These are phyloP conservation scores for Gaertneriomyces semiglobifer DNA, from an alignment of 192 early-diverging fungal genomes.

Conservation along the genomic window DNA sequence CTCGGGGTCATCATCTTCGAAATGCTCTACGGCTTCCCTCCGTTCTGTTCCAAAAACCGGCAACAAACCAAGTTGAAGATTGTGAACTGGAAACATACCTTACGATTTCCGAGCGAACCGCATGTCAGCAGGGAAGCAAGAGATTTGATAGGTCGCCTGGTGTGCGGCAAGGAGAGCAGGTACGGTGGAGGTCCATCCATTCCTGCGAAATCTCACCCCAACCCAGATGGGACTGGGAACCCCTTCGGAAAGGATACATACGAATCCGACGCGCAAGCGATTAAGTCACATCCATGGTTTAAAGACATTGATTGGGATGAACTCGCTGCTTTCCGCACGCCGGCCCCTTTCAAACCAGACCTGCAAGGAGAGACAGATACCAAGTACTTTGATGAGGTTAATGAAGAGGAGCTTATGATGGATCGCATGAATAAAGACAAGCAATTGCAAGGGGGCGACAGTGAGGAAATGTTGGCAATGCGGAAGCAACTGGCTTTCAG, in stretches of 20 bases:
- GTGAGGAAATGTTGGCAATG: constrained; percentile 53
- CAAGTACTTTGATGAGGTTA: constrained; percentile 48
- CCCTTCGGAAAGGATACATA: neutral
- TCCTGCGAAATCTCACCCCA: neutral
- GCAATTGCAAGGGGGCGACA: neutral
- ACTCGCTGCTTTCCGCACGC: constrained; percentile 1
- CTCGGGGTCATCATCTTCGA: constrained; percentile 74
- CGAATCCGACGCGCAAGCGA: constrained; percentile 37
- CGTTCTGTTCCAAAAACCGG: constrained; percentile 54
- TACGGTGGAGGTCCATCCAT: constrained; percentile 36
- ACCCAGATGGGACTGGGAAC: constrained; percentile 2
- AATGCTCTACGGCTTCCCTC: constrained; percentile 72
- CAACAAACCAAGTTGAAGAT: constrained; percentile 66
- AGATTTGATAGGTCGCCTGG: constrained; percentile 57
- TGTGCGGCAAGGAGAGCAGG: constrained; percentile 59
- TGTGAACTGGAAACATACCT: constrained; percentile 59
- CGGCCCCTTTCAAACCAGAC: constrained; percentile 40
- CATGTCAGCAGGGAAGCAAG: constrained; percentile 51
- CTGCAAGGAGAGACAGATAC: constrained; percentile 35
- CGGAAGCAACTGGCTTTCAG: constrained; percentile 59
- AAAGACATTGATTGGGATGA: constrained; percentile 41
- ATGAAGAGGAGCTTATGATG: constrained; percentile 48
- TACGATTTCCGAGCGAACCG: constrained; percentile 58
- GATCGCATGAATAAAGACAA: neutral
- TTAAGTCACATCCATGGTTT: constrained; percentile 56